phyloP scores from a whole-genome alignment of 257 asterid species.

The Solanum bukasovii region DNA sequence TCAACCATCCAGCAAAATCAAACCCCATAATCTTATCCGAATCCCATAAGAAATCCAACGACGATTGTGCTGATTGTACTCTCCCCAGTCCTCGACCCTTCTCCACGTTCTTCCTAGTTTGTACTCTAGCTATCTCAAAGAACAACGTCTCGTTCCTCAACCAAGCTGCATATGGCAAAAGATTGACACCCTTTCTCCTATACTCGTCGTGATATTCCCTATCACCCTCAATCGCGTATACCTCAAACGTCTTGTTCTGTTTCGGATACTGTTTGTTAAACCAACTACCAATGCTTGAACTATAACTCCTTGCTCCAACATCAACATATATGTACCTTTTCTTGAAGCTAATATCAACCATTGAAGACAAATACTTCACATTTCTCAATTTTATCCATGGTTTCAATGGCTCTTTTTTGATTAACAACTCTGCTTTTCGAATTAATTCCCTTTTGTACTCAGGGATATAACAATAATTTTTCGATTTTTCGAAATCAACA shows the following conservation, averaged over 20 bases:
- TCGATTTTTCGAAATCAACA: neutral
- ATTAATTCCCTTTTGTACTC: conserved; percentile 19
- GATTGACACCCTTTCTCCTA: conserved; percentile 27
- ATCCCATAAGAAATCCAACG: conserved; percentile 16
- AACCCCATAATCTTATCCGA: conserved; percentile 40
- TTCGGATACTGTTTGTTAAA: conserved; percentile 51
- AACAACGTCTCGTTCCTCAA: conserved; percentile 49
- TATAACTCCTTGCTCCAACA: conserved; percentile 53
- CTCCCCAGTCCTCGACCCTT: conserved; percentile 50
- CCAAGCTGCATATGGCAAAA: conserved; percentile 62
- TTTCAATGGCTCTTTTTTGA: conserved; percentile 22
- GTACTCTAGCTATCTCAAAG: conserved; percentile 34
- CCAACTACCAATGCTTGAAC: conserved; percentile 60
- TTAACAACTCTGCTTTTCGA: conserved; percentile 28
- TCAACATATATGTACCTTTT: conserved; percentile 37
- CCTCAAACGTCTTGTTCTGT: conserved; percentile 43
- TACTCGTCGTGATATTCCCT: conserved; percentile 33
- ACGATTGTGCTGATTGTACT: conserved; percentile 37
- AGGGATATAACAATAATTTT: conserved; percentile 14
- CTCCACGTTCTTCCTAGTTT: conserved; percentile 21
- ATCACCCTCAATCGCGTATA: conserved; percentile 53
- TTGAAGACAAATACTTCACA: conserved; percentile 31
- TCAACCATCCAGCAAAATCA: conserved; percentile 55
- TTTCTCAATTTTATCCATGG: conserved; percentile 43
- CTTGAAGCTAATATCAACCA: conserved; percentile 56